Evolutionary conservation across 768 basidiomycete genomes (phyloP), one percentile per base, ranked within the genome.

Genomic region (Lepiota subincarnata): DNA sequence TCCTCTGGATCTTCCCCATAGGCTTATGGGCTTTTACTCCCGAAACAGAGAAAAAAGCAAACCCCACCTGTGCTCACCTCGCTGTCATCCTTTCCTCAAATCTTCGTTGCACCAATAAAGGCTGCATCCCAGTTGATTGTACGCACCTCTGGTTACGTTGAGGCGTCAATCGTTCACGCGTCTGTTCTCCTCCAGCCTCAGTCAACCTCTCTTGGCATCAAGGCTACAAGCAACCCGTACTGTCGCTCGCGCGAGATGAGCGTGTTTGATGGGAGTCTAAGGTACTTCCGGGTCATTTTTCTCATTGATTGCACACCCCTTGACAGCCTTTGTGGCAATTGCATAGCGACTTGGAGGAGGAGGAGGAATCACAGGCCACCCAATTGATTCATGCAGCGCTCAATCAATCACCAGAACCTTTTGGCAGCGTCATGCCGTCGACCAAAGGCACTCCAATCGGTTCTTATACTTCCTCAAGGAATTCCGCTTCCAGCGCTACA

Each of bases 311-410:
- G 24, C 18, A 34, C 41, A 39, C 24, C 41, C 36, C 31, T 42
- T 48, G 39, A 49, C 20, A n/a, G 16, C 20, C 18, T 26, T 34
- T 38, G 53, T 31, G 24, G 38, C 34, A 16, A 14, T 24, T 50
- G 24, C 53, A 44, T 50, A 83, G 79, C 62, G 76, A 76, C 60
- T 53, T 65, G 20, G 69, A 64, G 24, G 53, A 47, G n/a, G n/a
- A 44, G 12, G 38, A 47, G 19, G 73, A 74, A 56, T 79, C 81
- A n/a, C 83, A 84, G 56, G 72, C 82, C 4, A 79, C 78, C 16
- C 77, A 83, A 51, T 60, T 84, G 22, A 45, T 46, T 14, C 49
- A 48, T 16, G 37, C 43, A 7, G 44, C 53, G 1, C 45, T 46
- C 24, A 31, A 41, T 38, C 14, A 42, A 19, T 55, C 49, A 0